Evolutionary conservation across 257 asterid species (phyloP).

Genomic region (Euphrasia confusa): DNA sequence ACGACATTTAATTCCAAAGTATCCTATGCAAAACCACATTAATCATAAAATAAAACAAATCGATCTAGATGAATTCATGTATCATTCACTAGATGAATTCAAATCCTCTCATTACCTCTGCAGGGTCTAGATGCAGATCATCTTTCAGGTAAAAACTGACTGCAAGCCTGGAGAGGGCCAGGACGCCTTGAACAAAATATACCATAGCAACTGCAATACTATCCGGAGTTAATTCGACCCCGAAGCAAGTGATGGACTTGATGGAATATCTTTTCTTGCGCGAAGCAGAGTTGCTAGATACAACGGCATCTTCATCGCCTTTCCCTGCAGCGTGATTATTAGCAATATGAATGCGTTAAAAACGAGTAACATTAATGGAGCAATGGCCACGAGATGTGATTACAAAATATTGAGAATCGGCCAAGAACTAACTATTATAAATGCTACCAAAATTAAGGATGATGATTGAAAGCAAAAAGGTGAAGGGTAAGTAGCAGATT

Average conservation of each 20-base stretch:
- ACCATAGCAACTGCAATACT: conserved; percentile 97
- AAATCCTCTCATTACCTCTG: conserved; percentile 62
- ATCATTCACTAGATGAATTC: conserved; percentile 13
- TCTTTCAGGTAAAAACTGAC: conserved; percentile 96
- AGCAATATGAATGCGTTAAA: conserved; percentile 13
- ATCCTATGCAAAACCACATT: no score
- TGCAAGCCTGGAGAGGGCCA: conserved; percentile 91
- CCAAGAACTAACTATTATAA: not conserved
- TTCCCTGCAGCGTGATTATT: conserved; percentile 44
- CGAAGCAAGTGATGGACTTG: conserved; percentile 53
- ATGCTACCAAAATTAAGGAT: conserved; percentile 3
- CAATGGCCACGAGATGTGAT: conserved; percentile 2
- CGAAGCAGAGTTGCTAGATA: conserved; percentile 39
- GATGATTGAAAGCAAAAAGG: not conserved
- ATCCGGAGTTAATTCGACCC: conserved; percentile 89
- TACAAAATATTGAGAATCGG: not conserved
- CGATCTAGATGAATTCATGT: not conserved
- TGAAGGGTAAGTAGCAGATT: not conserved
- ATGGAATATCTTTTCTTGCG: conserved; percentile 57
- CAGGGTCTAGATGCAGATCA: conserved; percentile 95
- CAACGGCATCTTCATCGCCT: conserved; percentile 50
- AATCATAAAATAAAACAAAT: not conserved
- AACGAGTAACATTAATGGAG: not conserved
- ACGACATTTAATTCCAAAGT: no score
- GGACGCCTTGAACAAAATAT: conserved; percentile 96